Evolutionary conservation across 805 yeast genomes (phyloP).

Genomic region (Hanseniaspora guilliermondii): DNA sequence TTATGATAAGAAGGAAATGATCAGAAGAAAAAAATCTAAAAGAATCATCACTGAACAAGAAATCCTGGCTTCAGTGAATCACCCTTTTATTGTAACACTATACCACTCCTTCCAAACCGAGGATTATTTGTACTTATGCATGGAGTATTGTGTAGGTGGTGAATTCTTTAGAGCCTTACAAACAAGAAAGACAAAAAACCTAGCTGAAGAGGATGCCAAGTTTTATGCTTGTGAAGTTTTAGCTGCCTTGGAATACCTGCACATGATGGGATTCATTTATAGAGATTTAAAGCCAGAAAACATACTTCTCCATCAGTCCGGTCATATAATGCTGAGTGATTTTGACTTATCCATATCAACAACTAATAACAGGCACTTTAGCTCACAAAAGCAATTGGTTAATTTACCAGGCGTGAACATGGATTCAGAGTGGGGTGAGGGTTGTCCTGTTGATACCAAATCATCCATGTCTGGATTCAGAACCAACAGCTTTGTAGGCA

Average conservation of each 20-base stretch:
- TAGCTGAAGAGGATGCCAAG: conserved; percentile 75
- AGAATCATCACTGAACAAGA: conserved; percentile 95
- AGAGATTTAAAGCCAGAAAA: conserved; percentile 96
- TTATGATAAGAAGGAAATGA: conserved; percentile 81
- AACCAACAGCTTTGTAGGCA: conserved; percentile 96
- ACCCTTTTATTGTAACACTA: conserved; percentile 91
- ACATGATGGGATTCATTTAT: conserved; percentile 92
- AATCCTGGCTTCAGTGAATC: conserved; percentile 85
- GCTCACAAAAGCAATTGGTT: conserved; percentile 25
- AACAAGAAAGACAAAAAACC: conserved; percentile 74
- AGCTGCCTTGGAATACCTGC: conserved; percentile 91
- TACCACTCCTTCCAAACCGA: conserved; percentile 95
- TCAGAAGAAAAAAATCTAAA: conserved; percentile 84
- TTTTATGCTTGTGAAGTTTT: conserved; percentile 95
- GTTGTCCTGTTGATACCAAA: conserved; percentile 67
- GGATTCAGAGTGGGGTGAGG: conserved; percentile 32
- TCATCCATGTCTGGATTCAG: conserved; percentile 92
- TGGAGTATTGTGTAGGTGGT: conserved; percentile 99
- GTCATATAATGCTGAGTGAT: conserved; percentile 95
- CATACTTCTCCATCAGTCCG: conserved; percentile 84
- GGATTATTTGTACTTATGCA: conserved; percentile 80
- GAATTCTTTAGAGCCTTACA: conserved; percentile 94
- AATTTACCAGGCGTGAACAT: conserved; percentile 33
- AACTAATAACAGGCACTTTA: conserved; percentile 50
- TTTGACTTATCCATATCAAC: conserved; percentile 90